Evolutionary conservation across 2,329 filamentous ascomycete genomes (phyloP).

Genomic region (Teratosphaeria pseudoeucalypti): DNA sequence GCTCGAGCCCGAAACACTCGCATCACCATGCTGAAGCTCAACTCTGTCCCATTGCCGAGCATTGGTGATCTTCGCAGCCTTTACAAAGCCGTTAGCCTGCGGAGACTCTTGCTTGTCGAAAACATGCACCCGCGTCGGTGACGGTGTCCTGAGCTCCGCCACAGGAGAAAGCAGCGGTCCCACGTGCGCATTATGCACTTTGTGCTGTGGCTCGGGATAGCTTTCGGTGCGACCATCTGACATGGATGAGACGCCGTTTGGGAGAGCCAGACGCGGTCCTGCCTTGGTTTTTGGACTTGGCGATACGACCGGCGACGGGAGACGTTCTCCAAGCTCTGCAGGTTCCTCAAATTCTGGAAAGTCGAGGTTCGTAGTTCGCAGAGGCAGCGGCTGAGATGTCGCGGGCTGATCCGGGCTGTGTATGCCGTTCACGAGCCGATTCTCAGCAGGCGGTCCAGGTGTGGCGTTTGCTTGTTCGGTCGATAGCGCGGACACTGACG

Average conservation of each 20-base stretch:
- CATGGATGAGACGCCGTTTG: conserved; percentile 11
- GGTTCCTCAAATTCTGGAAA: background rate
- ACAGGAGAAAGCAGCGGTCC: conserved; percentile 56
- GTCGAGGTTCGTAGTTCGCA: conserved; percentile 2
- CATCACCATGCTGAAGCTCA: background rate
- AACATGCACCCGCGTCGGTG: conserved; percentile 51
- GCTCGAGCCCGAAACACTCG: background rate
- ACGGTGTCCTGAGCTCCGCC: conserved; percentile 61
- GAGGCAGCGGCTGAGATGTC: conserved; percentile 12
- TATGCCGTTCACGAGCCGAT: background rate
- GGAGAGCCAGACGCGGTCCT: conserved; percentile 11
- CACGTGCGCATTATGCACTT: conserved; percentile 1
- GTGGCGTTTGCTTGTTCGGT: conserved; percentile 10
- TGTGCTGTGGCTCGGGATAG: conserved; percentile 4
- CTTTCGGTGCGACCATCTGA: conserved; percentile 5
- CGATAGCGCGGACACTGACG: conserved; percentile 5
- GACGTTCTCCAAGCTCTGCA: background rate
- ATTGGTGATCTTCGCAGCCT: conserved; percentile 19
- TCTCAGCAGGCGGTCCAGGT: conserved; percentile 1
- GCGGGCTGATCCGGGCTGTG: background rate
- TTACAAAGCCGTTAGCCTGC: conserved; percentile 17
- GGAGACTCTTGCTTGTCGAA: conserved; percentile 31
- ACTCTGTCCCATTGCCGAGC: conserved; percentile 7
- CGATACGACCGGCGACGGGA: conserved; percentile 1
- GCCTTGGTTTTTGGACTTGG: conserved; percentile 9